A percentile compares a stretch with the other conserved stretches of the same genome.
These are phyloP conservation scores for Pleomassaria siparia DNA, from an alignment of 2,329 filamentous ascomycete species.

Conservation along the genomic window DNA sequence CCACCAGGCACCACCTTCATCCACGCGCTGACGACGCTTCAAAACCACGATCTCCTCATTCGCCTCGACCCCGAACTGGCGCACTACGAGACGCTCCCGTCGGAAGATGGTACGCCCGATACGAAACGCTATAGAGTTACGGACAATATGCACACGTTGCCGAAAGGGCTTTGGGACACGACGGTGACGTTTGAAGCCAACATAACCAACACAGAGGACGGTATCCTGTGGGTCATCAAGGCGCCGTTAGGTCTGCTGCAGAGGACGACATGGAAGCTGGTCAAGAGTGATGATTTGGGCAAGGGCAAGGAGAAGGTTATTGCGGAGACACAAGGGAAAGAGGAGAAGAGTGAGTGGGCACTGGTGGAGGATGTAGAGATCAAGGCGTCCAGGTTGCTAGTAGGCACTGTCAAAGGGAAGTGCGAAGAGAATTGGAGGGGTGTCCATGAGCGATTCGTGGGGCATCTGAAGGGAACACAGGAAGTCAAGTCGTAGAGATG, in stretches of 20 bases:
- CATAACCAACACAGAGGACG: conserved; percentile 37
- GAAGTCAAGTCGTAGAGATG: conserved; percentile 8
- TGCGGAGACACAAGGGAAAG: conserved; percentile 11
- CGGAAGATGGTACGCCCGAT: conserved; percentile 17
- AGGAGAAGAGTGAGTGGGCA: conserved; percentile 29
- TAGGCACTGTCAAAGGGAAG: conserved; percentile 40
- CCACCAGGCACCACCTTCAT: conserved; percentile 25
- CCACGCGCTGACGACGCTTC: conserved; percentile 25
- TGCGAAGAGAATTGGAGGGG: conserved; percentile 41
- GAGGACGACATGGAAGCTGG: conserved; percentile 33
- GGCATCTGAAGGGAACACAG: conserved; percentile 21
- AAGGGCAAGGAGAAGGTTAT: conserved; percentile 15
- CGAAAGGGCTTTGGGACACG: conserved; percentile 39
- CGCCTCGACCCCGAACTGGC: conserved; percentile 40
- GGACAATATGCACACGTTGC: conserved; percentile 41
- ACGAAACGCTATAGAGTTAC: conserved; percentile 42
- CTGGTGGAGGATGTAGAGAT: conserved; percentile 43
- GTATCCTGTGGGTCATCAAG: conserved; percentile 38
- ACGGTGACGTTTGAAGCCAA: conserved; percentile 37
- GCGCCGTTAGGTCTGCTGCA: conserved; percentile 40
- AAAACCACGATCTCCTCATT: conserved; percentile 42
- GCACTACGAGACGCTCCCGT: conserved; percentile 31
- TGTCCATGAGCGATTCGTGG: conserved; percentile 33
- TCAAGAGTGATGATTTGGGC: conserved; percentile 21
- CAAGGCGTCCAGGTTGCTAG: conserved; percentile 32